Evolutionary conservation across 1,139 yeast species (phyloP), one percentile per base, ranked within the genome.

Genomic region (Blastobotrys arbuscula): DNA sequence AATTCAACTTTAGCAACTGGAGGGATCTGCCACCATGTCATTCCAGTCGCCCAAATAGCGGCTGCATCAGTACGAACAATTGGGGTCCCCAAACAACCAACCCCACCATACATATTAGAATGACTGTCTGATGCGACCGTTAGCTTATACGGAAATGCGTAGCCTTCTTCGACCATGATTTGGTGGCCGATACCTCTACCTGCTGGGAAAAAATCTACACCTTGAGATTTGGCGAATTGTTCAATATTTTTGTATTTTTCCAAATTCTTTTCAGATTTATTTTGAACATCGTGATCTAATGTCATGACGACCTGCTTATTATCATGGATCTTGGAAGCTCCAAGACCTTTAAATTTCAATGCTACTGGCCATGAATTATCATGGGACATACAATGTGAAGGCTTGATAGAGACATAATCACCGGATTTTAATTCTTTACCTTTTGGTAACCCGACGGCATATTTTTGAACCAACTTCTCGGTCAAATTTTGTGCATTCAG

Each of bases 21-120:
- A 3, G 99, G 99, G 51, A 92, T 87, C 78, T 94, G 98, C 98
- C 98, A 92, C 99, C 99, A 92, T 3, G 98, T 94, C 71, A 88
- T 95, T 40, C 97, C 97, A 0, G 98, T 92, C 15, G 98, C 97
- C 99, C 99, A 92, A 58, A 94, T 92, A 6, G 97, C 82, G 1
- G 99, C 98, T 19, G 97, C 98, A 68, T 92, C 99, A 0, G 99
- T 94, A 68, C 99, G 79, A 50, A 92, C 99, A 51, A 92, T 85
- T 2, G 99, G 97, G 1, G 98, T 94, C 44, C 99, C 99, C 52
- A 94, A 73, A 23, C 96, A 74, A 18, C 97, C 98, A 40, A 92
- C 75, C 62, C 99, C 99, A 58, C 99, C 99, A 65, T 92, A 92
- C 40, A 96, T 92, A 68, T 94, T 94, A 13, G 97, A 88, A 67